phyloP scores from a whole-genome alignment of 2,329 filamentous ascomycete species.

The Onygena corvina region DNA sequence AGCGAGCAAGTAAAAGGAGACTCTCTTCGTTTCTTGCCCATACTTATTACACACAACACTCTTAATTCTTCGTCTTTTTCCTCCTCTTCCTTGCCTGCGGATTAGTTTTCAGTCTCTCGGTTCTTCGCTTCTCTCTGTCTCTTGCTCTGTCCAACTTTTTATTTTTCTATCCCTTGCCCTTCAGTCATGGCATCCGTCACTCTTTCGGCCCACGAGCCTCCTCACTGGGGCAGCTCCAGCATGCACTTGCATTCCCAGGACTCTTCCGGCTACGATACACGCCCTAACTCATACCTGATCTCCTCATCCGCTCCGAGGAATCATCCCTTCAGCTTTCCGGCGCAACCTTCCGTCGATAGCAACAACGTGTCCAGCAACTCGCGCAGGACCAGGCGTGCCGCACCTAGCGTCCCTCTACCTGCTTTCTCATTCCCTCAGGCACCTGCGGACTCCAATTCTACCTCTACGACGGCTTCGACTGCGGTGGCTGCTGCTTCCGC shows the following conservation, averaged over 20 bases:
- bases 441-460: slow-evolving; percentile 12
- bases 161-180: background rate
- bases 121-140: background rate
- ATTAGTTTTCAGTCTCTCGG: background rate
- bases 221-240: background rate
- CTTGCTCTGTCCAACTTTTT: background rate
- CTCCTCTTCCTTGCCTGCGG: background rate
- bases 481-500: background rate
- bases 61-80: background rate
- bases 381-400: background rate
- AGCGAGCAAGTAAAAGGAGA: slow-evolving; percentile 1
- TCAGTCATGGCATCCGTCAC: background rate
- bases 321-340: background rate
- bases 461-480: slow-evolving; percentile 21
- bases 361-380: background rate
- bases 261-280: background rate
- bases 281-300: background rate
- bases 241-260: background rate
- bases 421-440: slow-evolving; percentile 25
- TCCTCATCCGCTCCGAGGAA: background rate
- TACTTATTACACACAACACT: background rate
- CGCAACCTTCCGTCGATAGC: background rate
- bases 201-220: background rate
- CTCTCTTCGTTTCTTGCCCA: slow-evolving; percentile 3
- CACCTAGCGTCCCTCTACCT: background rate